phyloP scores from a whole-genome alignment of 495 filamentous ascomycete species.

The Neurospora sp. region DNA sequence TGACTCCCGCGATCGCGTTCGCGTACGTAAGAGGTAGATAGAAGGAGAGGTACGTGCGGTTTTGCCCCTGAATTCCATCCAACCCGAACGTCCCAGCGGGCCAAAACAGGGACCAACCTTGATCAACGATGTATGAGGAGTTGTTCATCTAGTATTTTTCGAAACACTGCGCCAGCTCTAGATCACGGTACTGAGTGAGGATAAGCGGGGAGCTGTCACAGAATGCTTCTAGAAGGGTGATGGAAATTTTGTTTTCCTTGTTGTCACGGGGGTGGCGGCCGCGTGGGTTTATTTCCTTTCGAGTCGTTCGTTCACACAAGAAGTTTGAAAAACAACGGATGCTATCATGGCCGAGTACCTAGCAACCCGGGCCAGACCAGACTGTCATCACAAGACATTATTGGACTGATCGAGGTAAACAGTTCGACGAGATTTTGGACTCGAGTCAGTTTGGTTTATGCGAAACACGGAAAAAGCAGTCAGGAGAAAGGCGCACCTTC shows the following conservation, averaged over 20 bases:
- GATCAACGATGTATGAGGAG: not conserved
- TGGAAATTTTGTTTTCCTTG: not conserved
- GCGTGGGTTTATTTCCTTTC: no score
- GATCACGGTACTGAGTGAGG: not conserved
- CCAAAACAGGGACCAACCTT: not conserved
- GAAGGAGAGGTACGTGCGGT: not conserved
- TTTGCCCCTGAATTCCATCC: not conserved
- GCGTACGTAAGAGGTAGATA: not conserved
- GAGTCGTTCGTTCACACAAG: no score
- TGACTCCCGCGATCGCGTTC: conserved; percentile 44
- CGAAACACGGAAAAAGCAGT: not conserved
- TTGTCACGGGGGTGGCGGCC: not conserved
- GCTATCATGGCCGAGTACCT: no score
- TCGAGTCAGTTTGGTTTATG: not conserved
- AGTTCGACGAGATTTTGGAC: not conserved
- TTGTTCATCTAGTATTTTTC: not conserved
- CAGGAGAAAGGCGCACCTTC: not conserved
- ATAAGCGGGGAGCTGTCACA: not conserved
- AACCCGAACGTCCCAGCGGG: not conserved
- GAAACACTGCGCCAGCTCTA: not conserved
- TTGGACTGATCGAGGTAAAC: not conserved
- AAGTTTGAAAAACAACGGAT: no score
- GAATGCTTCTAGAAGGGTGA: not conserved
- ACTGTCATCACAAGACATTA: not conserved
- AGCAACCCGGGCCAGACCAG: no score